Percentiles rank a stretch among this genome's conserved stretches.
Evolutionary conservation across 2,329 filamentous ascomycete genomes (phyloP).

Genomic region (Hymenoscyphus infarciens): DNA sequence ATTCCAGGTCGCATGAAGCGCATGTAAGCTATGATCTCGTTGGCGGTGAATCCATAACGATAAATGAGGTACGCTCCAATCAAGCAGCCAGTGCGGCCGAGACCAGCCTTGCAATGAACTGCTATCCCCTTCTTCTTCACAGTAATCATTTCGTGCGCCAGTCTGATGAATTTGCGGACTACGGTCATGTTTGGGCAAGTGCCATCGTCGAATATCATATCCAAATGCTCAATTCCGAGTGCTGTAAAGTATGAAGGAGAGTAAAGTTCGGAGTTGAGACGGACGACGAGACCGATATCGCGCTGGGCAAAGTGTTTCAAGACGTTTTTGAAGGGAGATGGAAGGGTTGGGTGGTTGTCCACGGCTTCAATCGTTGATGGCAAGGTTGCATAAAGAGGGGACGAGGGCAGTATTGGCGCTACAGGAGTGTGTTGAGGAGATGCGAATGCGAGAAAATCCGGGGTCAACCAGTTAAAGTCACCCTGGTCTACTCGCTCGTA

Average conservation of each 20-base stretch:
- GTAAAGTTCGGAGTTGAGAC: constrained; percentile 93
- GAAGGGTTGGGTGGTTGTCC: constrained; percentile 65
- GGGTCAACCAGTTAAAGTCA: constrained; percentile 99
- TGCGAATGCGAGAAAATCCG: constrained; percentile 91
- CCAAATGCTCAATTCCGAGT: constrained; percentile 88
- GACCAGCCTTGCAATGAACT: constrained; percentile 96
- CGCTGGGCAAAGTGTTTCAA: constrained; percentile 82
- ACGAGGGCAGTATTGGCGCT: constrained; percentile 66
- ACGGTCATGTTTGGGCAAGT: constrained; percentile 86
- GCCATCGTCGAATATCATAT: constrained; percentile 99
- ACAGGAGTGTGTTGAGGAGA: constrained; percentile 83
- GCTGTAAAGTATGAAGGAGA: constrained; percentile 96
- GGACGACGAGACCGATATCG: constrained; percentile 89
- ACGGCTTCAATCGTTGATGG: constrained; percentile 75
- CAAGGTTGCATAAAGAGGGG: constrained; percentile 69
- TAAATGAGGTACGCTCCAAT: constrained; percentile 98
- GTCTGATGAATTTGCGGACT: constrained; percentile 91
- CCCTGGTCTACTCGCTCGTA: constrained; percentile 96
- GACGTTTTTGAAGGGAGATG: constrained; percentile 92
- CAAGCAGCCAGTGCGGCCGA: constrained; percentile 90
- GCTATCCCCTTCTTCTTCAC: constrained; percentile 89
- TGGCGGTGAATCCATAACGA: constrained; percentile 92
- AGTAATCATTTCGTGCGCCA: constrained; percentile 92
- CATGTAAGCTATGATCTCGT: constrained; percentile 97
- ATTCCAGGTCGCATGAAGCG: constrained; percentile 98